These are phyloP conservation scores for Trebouxia sp. DNA, from an alignment of 139 green algal genomes.

Conservation along the genomic window DNA sequence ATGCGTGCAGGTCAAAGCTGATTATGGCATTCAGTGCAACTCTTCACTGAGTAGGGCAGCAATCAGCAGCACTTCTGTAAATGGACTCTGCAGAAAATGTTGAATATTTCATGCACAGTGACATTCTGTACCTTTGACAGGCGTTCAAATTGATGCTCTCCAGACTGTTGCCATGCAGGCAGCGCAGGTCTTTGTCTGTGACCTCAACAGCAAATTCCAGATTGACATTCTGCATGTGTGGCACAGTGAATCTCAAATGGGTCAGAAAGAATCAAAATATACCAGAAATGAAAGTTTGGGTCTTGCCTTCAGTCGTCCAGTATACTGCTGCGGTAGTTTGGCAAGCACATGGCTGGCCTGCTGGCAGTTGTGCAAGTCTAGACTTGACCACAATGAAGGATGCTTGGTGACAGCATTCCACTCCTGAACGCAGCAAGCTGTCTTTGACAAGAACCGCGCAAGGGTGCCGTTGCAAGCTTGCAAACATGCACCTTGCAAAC, in stretches of 20 bases:
- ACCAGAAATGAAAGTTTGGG: too few relatives aligned
- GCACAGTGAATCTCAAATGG: neutral
- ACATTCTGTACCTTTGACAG: constrained; percentile 29
- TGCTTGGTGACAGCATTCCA: constrained; percentile 22
- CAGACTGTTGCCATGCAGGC: neutral
- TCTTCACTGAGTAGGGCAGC: too few relatives aligned
- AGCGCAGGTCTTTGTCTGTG: constrained; percentile 6
- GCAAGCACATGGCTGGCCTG: neutral
- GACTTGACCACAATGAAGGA: constrained; percentile 22
- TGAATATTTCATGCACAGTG: neutral
- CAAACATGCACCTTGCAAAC: constrained; percentile 28
- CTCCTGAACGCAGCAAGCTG: constrained; percentile 17
- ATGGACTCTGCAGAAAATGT: neutral
- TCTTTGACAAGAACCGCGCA: neutral
- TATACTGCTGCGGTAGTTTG: neutral
- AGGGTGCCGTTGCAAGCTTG: neutral
- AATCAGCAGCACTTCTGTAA: too few relatives aligned
- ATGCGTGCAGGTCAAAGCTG: too few relatives aligned
- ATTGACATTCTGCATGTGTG: neutral
- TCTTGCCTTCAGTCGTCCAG: neutral
- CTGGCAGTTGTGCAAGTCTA: constrained; percentile 33
- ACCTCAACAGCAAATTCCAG: constrained; percentile 37
- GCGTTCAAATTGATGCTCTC: constrained; percentile 33
- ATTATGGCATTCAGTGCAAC: too few relatives aligned
- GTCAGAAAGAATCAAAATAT: neutral